Base-by-base conservation (phyloP, 1,139 yeast genomes). In the Suhomyces taliae region DNA sequence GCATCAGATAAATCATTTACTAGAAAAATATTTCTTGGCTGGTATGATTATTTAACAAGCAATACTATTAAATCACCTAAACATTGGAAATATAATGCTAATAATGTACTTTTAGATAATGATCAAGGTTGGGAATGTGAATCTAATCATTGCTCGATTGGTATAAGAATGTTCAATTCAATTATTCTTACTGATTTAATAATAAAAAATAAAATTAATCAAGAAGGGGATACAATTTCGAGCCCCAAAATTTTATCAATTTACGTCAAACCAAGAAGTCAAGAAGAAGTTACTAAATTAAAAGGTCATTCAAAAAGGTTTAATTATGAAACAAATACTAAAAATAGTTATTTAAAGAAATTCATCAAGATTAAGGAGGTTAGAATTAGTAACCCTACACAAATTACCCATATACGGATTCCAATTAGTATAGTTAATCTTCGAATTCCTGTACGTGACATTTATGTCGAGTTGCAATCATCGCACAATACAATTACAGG, bases 131-230 rank as follows among this genome's bases (percentile, higher is more conserved):
- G 79, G 79, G 55, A 61, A 37, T 71, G 78, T 52, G 62, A 59
- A 8, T 49, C 65, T 0, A 46, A 50, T 27, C 45, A 49, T 8
- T 70, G 77, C 46, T 58, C 72, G 2, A 48, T 73, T 15, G 80
- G 80, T 0, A 53, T 74, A 6, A 58, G 77, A 40, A 50, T 74
- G 38, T 65, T 66, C 39, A 57, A 57, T 39, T 52, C 75, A 1
- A 59, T 73, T 1, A 65, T 74, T 4, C 52, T 72, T 14, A 72
- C 76, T 4, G 78, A 74, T 51, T 40, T 75, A 9, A 52, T 73
- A 1, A 38, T 74, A 11, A 64, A 65, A 34, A 58, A 57, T 27
- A 55, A 51, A 2, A 37, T 48, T 27, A 53, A 50, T 11, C 39
- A 38, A n/a, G 46, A 46, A 33, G 40, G 44, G 45, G 41, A 42